Percentiles rank a stretch among this genome's conserved stretches.
phyloP scores from a whole-genome alignment of 495 filamentous ascomycete species.

The Penicillium bialowiezense region DNA sequence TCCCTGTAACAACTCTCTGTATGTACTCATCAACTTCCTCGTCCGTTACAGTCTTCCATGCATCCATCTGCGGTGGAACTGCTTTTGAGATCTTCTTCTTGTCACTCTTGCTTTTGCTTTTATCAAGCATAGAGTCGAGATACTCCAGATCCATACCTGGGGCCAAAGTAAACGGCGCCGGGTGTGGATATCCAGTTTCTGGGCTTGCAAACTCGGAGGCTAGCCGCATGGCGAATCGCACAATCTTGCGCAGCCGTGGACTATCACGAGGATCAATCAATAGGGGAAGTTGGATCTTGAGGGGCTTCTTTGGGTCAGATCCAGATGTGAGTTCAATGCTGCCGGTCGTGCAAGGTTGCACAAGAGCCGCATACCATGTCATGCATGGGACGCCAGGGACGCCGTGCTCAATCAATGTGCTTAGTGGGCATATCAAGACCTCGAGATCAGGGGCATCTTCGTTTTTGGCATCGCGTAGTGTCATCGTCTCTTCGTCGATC shows the following conservation, averaged over 20 bases:
- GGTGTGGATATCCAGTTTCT: background rate
- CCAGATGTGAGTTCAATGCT: background rate
- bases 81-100: background rate
- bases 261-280: background rate
- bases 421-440: background rate
- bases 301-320: background rate
- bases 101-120: background rate
- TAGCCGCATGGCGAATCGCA: slow-evolving; percentile 2
- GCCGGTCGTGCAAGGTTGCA: background rate
- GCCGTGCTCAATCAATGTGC: background rate
- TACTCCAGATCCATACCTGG: background rate
- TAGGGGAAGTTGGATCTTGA: background rate
- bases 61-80: background rate
- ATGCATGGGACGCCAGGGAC: background rate
- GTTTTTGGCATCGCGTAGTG: background rate
- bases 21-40: background rate
- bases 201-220: background rate
- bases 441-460: background rate
- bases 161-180: background rate
- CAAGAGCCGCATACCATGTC: slow-evolving; percentile 2
- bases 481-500: background rate
- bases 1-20: background rate
- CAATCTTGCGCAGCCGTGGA: background rate
- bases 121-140: background rate
- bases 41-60: background rate